Conservation (phyloP, 345 rosid genomes). For the Bruguiera parviflora region DNA sequence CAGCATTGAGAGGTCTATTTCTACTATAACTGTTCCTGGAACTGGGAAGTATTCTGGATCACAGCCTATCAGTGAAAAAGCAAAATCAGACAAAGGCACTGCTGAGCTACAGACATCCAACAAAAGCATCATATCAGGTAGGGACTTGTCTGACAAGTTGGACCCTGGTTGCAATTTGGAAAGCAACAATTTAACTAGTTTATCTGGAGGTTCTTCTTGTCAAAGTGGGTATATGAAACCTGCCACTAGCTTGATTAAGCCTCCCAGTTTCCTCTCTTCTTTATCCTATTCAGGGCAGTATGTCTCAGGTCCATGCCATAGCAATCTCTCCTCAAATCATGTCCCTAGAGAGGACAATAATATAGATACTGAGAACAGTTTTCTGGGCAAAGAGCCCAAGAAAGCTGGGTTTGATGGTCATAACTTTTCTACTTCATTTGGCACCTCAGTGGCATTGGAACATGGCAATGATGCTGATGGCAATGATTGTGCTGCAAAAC, state of each 20-base stretch:
- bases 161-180: slow-evolving; percentile 24
- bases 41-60: slow-evolving; percentile 42
- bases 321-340: neutral
- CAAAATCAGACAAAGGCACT: neutral
- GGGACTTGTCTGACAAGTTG: slow-evolving; percentile 26
- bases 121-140: slow-evolving; percentile 17
- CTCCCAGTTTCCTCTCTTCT: slow-evolving; percentile 15
- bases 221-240: slow-evolving; percentile 5
- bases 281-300: slow-evolving; percentile 19
- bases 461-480: slow-evolving; percentile 9
- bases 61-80: slow-evolving; percentile 28
- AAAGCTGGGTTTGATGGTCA: slow-evolving; percentile 1
- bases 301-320: slow-evolving; percentile 2
- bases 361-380: neutral
- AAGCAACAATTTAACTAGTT: slow-evolving; percentile 22
- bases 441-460: slow-evolving; percentile 3
- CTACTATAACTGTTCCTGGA: slow-evolving; percentile 53
- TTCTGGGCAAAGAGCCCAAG: neutral
- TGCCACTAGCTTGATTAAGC: slow-evolving; percentile 14
- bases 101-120: slow-evolving; percentile 35
- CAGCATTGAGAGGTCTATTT: slow-evolving; percentile 69
- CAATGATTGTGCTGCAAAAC: slow-evolving; percentile 12
- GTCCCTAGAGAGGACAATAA: neutral
- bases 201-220: slow-evolving; percentile 2
- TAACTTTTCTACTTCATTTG: neutral